These are phyloP conservation scores for Scheffersomyces illinoinensis DNA, from an alignment of 1,139 yeast genomes.

Conservation along the genomic window DNA sequence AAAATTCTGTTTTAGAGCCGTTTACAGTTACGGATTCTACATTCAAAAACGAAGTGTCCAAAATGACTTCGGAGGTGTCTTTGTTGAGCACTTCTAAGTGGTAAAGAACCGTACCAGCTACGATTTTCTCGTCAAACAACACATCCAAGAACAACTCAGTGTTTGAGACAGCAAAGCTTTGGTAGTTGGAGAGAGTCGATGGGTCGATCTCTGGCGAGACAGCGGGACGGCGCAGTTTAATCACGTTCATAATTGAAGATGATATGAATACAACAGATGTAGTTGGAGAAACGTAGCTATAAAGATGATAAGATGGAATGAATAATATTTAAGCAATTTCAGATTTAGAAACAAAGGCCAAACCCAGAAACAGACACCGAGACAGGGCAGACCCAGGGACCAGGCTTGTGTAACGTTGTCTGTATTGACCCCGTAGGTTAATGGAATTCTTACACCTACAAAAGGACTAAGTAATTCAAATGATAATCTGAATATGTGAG, in stretches of 20 bases:
- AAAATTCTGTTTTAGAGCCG: slow-evolving; percentile 31
- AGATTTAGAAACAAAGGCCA: not conserved
- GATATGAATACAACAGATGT: not conserved
- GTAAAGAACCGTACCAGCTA: slow-evolving; percentile 59
- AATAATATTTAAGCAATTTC: not conserved
- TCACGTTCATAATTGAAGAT: slow-evolving; percentile 10
- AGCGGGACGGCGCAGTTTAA: slow-evolving; percentile 33
- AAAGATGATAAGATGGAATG: not conserved
- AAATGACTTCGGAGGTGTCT: slow-evolving; percentile 36
- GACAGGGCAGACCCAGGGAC: not conserved
- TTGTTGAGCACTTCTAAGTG: slow-evolving; percentile 30
- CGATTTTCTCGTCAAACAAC: slow-evolving; percentile 51
- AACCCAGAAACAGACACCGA: not conserved
- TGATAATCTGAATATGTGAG: not conserved
- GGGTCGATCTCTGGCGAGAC: slow-evolving; percentile 65
- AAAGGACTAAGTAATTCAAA: not conserved
- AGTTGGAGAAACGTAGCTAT: not conserved
- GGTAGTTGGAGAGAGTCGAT: slow-evolving; percentile 75
- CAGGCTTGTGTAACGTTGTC: not conserved
- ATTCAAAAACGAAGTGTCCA: slow-evolving; percentile 71
- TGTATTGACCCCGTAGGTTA: not conserved
- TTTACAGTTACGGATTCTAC: slow-evolving; percentile 51
- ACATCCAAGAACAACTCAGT: slow-evolving; percentile 58
- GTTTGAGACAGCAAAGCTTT: slow-evolving; percentile 47
- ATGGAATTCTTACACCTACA: not conserved